Base-by-base conservation (phyloP, 2,329 filamentous ascomycete genomes). In the Fusarium sp. region DNA sequence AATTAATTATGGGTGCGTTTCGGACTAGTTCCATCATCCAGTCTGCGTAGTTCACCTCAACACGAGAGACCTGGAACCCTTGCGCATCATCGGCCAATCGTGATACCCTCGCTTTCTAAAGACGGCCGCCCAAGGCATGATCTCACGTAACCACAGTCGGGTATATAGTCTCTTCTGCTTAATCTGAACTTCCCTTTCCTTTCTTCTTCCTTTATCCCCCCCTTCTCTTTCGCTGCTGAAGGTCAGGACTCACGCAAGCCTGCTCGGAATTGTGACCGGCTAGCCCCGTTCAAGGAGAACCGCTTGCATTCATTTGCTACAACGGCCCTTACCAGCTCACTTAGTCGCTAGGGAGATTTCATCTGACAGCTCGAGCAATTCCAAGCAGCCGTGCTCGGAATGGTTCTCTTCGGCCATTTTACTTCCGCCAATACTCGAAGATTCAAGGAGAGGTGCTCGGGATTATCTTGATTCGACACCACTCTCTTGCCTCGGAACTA, bases 1-100 rank as follows among this genome's bases (percentile, higher is more conserved):
- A 10, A 6, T 42, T 11, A 5, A 42, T 24, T 24, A 15, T 4
- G 3, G 41, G n/a, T 24, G 22, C 22, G 41, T 2, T 44, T 17
- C 9, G 14, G n/a, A 4, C 6, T 12, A 24, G 11, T 17, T 24
- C n/a, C 0, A 24, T 24, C n/a, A n/a, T 4, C n/a, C 8, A 1
- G n/a, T 45, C 17, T 20, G 17, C 6, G 10, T 13, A 20, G 6
- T 45, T 26, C 6, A 20, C 24, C 17, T 48, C 22, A 35, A 51
- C 22, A 35, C 30, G 15, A 24, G 11, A n/a, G 48, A 2, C 24
- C 15, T n/a, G 14, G 10, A 10, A 13, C 3, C 0, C 9, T 32
- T 18, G 11, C 22, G 22, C 30, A 1, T 8, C 28, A 32, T 32
- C 7, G 5, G 7, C 15, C 1, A n/a, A 13, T 18, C 2, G 48